Conservation (phyloP, 2,329 filamentous ascomycete species). For the Piedraia hortae region DNA sequence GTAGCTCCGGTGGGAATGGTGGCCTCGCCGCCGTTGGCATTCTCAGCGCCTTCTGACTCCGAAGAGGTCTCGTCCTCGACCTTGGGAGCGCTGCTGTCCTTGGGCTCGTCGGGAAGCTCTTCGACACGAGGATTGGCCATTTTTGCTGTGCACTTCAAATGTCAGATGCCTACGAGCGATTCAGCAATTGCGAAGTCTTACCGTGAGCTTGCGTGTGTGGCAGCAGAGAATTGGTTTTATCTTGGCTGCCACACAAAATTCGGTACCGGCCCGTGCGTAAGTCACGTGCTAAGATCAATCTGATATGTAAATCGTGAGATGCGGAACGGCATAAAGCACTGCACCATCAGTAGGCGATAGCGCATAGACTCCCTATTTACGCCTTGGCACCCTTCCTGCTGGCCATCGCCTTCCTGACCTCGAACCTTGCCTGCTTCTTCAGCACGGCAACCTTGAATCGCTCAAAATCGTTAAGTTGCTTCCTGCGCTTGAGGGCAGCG, state of each 20-base stretch:
- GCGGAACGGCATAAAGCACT: too few relatives aligned
- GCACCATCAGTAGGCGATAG: too few relatives aligned
- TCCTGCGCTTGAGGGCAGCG: conserved; percentile 60
- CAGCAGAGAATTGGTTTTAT: too few relatives aligned
- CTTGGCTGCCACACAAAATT: too few relatives aligned
- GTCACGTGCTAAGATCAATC: too few relatives aligned
- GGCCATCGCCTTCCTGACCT: conserved; percentile 86
- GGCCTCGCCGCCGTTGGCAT: conserved; percentile 42
- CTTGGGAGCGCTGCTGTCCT: conserved; percentile 24
- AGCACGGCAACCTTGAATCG: conserved; percentile 98
- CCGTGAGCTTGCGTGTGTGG: too few relatives aligned
- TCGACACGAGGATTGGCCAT: conserved; percentile 98
- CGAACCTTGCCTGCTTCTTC: conserved; percentile 95
- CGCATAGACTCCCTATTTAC: too few relatives aligned
- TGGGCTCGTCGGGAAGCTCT: conserved; percentile 72
- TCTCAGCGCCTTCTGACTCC: conserved; percentile 40
- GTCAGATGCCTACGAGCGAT: background rate
- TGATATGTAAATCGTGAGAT: too few relatives aligned
- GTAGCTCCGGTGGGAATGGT: conserved; percentile 59
- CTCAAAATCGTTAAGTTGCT: conserved; percentile 90
- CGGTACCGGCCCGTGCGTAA: too few relatives aligned
- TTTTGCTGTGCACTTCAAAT: background rate
- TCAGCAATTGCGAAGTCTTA: background rate
- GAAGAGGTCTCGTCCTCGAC: conserved; percentile 42
- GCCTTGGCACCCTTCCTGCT: conserved; percentile 64